These are phyloP conservation scores for Camelina neglecta DNA, from an alignment of 345 rosid species.

Conservation along the genomic window DNA sequence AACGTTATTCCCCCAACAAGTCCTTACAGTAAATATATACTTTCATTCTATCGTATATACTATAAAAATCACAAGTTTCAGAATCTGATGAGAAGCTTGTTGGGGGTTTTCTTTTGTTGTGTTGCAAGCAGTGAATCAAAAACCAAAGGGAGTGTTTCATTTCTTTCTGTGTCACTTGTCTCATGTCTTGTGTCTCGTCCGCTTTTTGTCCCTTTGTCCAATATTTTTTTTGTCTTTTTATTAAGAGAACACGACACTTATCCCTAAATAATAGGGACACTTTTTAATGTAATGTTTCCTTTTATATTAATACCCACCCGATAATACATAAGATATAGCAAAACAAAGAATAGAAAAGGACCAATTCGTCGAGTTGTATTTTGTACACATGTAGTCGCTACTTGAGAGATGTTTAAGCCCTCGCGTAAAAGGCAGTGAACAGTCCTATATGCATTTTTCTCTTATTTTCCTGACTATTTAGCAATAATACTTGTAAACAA, in stretches of 20 bases:
- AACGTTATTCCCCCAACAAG: background rate
- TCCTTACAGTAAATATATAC: background rate
- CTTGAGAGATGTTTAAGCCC: constrained; percentile 24
- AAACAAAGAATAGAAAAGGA: constrained; percentile 20
- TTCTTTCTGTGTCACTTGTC: constrained; percentile 12
- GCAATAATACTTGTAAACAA: background rate
- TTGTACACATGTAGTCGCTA: constrained; percentile 13
- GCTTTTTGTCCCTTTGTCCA: constrained; percentile 20
- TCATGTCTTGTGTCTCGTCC: constrained; percentile 10
- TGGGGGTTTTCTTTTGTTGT: constrained; percentile 33
- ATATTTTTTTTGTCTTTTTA: constrained; percentile 6
- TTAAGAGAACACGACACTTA: constrained; percentile 23
- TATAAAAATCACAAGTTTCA: constrained; percentile 5
- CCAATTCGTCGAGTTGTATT: constrained; percentile 28
- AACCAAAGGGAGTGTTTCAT: constrained; percentile 9
- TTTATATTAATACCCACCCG: background rate
- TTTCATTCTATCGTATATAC: background rate
- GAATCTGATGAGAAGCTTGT: constrained; percentile 12
- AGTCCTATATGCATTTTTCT: background rate
- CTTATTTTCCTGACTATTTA: background rate
- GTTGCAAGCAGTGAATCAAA: constrained; percentile 34
- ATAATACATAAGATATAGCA: background rate
- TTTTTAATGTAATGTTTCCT: background rate
- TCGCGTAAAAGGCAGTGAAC: background rate
- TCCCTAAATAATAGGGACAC: constrained; percentile 4